These are phyloP conservation scores for Evernia prunastri DNA, from an alignment of 495 filamentous ascomycete species.

Conservation along the genomic window DNA sequence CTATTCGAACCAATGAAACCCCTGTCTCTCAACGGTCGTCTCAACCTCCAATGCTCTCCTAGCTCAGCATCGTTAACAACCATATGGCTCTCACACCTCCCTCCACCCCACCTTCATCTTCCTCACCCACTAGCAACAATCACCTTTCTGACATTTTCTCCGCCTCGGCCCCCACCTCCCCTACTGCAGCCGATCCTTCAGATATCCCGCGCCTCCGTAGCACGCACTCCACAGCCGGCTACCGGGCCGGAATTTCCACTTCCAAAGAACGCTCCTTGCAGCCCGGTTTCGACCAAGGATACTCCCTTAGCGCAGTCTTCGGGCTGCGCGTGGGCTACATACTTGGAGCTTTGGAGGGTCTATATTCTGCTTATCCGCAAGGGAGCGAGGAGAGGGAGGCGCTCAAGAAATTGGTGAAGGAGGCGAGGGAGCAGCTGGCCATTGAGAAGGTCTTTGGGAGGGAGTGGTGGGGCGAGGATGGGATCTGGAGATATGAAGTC, in stretches of 20 bases:
- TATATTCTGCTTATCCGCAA: conserved; percentile 34
- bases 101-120: conserved; percentile 13
- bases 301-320: conserved; percentile 66
- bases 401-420: conserved; percentile 38
- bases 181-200: conserved; percentile 38
- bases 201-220: conserved; percentile 69
- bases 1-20: not conserved
- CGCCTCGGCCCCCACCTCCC: conserved; percentile 21
- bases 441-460: conserved; percentile 56
- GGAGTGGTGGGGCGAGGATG: conserved; percentile 54
- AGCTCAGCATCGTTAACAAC: not conserved
- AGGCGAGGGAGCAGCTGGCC: conserved; percentile 55
- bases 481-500: conserved; percentile 57
- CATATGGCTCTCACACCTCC: conserved; percentile 15
- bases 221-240: conserved; percentile 78
- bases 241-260: conserved; percentile 73
- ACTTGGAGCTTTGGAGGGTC: conserved; percentile 64
- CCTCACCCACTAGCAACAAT: conserved; percentile 11
- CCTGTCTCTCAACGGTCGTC: not conserved
- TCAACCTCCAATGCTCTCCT: not conserved
- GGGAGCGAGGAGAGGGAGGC: conserved; percentile 31
- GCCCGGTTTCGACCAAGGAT: conserved; percentile 84
- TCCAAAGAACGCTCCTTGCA: conserved; percentile 69
- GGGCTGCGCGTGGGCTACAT: conserved; percentile 65
- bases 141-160: conserved; percentile 26